phyloP scores from a whole-genome alignment of 2,329 filamentous ascomycete species.

The Colletotrichum spaethianum region DNA sequence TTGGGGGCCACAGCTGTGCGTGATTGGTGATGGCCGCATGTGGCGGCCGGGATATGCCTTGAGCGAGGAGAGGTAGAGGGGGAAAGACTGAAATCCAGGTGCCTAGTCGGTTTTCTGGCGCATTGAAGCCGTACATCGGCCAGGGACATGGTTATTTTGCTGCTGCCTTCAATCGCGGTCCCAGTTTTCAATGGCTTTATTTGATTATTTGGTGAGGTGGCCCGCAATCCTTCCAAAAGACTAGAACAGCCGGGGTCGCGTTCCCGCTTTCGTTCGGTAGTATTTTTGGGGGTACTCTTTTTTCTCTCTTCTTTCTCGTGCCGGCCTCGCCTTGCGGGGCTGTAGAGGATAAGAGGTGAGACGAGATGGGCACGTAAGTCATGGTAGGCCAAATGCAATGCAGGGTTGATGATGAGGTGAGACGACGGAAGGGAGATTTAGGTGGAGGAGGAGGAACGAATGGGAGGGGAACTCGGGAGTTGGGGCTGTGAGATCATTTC shows the following conservation, averaged over 20 bases:
- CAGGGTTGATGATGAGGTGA: constrained; percentile 41
- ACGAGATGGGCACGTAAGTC: constrained; percentile 13
- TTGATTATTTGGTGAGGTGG: not conserved
- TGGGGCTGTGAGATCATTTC: constrained; percentile 13
- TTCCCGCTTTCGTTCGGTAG: not conserved
- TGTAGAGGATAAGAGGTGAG: constrained; percentile 9
- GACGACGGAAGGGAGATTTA: constrained; percentile 32
- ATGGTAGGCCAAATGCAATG: constrained; percentile 25
- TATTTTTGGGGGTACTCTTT: not conserved
- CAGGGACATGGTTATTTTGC: not conserved
- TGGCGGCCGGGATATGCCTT: constrained; percentile 25
- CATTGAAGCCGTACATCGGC: not conserved
- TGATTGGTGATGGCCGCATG: constrained; percentile 22
- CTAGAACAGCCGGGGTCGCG: not conserved
- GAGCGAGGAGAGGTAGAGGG: not conserved
- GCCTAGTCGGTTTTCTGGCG: constrained; percentile 2
- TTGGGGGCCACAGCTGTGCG: not conserved
- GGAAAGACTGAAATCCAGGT: not conserved
- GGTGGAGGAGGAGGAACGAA: not conserved
- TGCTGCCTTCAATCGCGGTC: constrained; percentile 12
- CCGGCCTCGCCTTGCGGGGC: constrained; percentile 17
- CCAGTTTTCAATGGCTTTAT: not conserved
- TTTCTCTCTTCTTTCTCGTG: too few relatives aligned
- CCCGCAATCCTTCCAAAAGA: not conserved
- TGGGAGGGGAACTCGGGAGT: not conserved